Base-by-base conservation (phyloP, 192 early-diverging fungal species). In the Powellomyces hirtus region DNA sequence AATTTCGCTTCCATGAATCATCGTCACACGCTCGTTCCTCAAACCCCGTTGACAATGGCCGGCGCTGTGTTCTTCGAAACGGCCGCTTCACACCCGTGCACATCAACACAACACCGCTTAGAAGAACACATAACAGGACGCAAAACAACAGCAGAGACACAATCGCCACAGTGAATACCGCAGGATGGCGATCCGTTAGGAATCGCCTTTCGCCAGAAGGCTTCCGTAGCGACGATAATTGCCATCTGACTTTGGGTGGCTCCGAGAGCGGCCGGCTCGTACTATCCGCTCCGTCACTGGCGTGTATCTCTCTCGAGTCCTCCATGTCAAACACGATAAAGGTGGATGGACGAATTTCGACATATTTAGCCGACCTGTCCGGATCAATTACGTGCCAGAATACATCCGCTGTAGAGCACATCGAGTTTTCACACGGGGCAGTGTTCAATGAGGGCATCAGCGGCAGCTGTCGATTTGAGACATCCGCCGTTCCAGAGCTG, bases 311-410 rank as follows among this genome's bases (percentile, higher is more conserved):
- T 16, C 53, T 4, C 5, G 18, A 2, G 6, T 18, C 53, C 6
- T 22, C 53, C 53, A 56, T 56, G 29, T 56, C 53, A 29, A 56
- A 56, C 24, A 56, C 29, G 26, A 56, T 56, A 31, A 56, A 56
- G 5, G 53, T 56, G 18, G 77, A 71, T 1, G 76, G 55, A 10
- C 79, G 69, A n/a, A 88, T 76, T 61, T 86, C 82, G 30, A 84
- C 42, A 69, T 79, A 86, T 36, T 71, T 77, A 37, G 77, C 77
- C 6, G 56, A 62, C 18, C 77, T 38, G n/a, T 44, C 42, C 10
- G 81, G 82, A 70, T 88, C 83, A 2, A 88, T 71, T 11, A 70
- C 60, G 10, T 70, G 34, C 86, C 86, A 88, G 46, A 88, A 80
- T 7, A 69, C 61, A 20, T 75, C 70, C 20, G 73, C 73, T 14